Base-by-base conservation (phyloP, 192 early-diverging fungal genomes). In the Podila horticola region DNA sequence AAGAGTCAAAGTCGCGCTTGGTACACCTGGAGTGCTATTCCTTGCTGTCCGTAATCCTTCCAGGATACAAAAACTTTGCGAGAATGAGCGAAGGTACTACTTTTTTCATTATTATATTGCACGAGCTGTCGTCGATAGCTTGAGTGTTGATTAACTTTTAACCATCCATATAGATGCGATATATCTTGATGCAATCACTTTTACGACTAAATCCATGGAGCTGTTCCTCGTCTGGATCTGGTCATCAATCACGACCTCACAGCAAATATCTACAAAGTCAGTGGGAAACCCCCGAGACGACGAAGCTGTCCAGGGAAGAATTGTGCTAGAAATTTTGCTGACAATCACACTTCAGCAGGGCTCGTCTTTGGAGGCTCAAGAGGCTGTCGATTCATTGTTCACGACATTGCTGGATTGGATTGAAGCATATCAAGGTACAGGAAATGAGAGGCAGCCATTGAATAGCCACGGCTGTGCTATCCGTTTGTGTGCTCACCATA, bases 1-100 rank as follows among this genome's bases (percentile, higher is more conserved):
- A 72, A 7, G 55, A 65, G 5, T 67, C 61, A 9, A 45, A 45
- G 3, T 20, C 45, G 52, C 57, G 45, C 6, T 60, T 67, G 9
- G 61, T 79, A 11, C 65, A 67, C 4, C 24, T 79, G 22, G 70
- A 79, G 41, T 68, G 65, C 15, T 79, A 72, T 41, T 45, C 58
- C 6, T 34, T 79, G 6, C 28, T 79, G 1, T 60, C 75, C 5
- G 29, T 68, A 19, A 34, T 79, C 3, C 30, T 79, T 7, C 70
- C 75, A 11, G 62, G 36, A 33, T 72, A 65, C 41, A 48, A 24
- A 31, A 48, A 64, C 13, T 57, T 58, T 1, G 33, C 22, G 19
- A 63, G 3, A 2, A 22, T 15, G 24, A 26, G 20, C 48, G 66
- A 48, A 19, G 62, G 50, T 26, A 26, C 49, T 12, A 0, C 5